Base-by-base conservation (phyloP, 2,329 filamentous ascomycete species). In the Fusarium palustre region DNA sequence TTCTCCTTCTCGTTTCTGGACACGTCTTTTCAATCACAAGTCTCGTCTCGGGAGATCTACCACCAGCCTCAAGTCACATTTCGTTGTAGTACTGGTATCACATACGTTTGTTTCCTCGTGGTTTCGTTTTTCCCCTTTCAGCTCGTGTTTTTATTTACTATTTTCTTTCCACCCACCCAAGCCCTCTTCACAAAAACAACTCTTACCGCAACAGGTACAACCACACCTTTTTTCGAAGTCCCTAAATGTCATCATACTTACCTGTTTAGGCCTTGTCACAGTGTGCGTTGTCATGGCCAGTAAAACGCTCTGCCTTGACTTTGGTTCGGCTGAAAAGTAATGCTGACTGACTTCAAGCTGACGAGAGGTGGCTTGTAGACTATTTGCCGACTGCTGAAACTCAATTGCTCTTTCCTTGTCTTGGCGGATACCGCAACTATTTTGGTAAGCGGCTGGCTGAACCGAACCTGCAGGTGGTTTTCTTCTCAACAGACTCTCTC, bases 311-410 rank as follows among this genome's bases (percentile, higher is more conserved):
- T 55, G 64, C 57, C 66, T 59, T 45, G 43, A 45, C 42, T 54
- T 50, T 36, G 55, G 45, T 34, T 54, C 24, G 56, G 48, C 67
- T 55, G 67, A 57, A 52, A 39, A 70, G 28, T 30, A 59, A 24
- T 24, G 39, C 41, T 43, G 41, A 42, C 41, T 68, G 67, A 70
- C 67, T 68, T 70, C 58, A 68, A 41, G 58, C 67, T 69, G 67
- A 70, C 67, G 67, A 69, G 68, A 57, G 43, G 67, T 68, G 67
- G 67, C 59, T 52, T 64, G 50, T 25, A 34, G 34, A 33, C 36
- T 30, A 41, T 50, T 31, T 25, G 36, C 42, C 31, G 28, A 50
- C 58, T 34, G 55, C 30, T 39, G 36, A 24, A 70, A 64, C 50
- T 68, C 59, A 69, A 55, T 57, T 25, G 30, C 25, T 33, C 20